Percentiles rank a stretch among this genome's conserved stretches.
phyloP scores from a whole-genome alignment of 148 eudicot genomes.

The Limonium bicolor region DNA sequence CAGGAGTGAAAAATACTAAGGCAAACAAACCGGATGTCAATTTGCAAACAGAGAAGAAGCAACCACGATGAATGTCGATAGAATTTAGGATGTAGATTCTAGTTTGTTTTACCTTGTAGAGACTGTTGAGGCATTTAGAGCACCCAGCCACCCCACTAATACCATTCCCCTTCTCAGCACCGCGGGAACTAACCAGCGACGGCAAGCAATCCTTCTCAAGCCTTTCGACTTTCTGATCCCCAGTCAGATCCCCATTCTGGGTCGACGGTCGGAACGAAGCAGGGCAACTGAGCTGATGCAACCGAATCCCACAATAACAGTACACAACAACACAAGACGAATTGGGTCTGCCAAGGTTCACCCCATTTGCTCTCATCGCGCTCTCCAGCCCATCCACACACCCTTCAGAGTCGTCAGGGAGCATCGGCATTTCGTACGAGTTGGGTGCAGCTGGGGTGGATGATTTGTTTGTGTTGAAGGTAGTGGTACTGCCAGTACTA shows the following conservation, averaged over 20 bases:
- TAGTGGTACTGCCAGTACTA: too few relatives aligned
- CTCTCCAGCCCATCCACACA: conserved; percentile 44
- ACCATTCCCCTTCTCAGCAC: conserved; percentile 6
- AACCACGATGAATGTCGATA: too few relatives aligned
- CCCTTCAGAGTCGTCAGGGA: conserved; percentile 73
- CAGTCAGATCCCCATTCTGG: conserved; percentile 25
- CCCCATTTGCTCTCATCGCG: conserved; percentile 30
- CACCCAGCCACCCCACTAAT: conserved; percentile 38
- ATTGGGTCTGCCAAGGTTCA: conserved; percentile 31
- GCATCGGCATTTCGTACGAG: conserved; percentile 48
- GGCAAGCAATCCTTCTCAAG: conserved; percentile 63
- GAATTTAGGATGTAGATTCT: too few relatives aligned
- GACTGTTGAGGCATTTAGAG: conserved; percentile 53
- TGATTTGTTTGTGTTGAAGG: too few relatives aligned
- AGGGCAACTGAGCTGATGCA: conserved; percentile 52
- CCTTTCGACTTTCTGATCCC: conserved; percentile 23
- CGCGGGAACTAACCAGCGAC: too few relatives aligned
- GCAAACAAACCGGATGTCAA: too few relatives aligned
- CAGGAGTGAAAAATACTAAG: too few relatives aligned
- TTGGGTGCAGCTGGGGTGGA: conserved; percentile 4
- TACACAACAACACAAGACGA: conserved; percentile 53
- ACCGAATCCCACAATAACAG: conserved; percentile 66
- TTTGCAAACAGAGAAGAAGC: too few relatives aligned
- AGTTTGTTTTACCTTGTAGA: conserved; percentile 66
- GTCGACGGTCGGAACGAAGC: conserved; percentile 23